Percentiles rank a stretch among this genome's conserved stretches.
phyloP scores from a whole-genome alignment of 2,329 filamentous ascomycete genomes.

The Aaosphaeria arxii region DNA sequence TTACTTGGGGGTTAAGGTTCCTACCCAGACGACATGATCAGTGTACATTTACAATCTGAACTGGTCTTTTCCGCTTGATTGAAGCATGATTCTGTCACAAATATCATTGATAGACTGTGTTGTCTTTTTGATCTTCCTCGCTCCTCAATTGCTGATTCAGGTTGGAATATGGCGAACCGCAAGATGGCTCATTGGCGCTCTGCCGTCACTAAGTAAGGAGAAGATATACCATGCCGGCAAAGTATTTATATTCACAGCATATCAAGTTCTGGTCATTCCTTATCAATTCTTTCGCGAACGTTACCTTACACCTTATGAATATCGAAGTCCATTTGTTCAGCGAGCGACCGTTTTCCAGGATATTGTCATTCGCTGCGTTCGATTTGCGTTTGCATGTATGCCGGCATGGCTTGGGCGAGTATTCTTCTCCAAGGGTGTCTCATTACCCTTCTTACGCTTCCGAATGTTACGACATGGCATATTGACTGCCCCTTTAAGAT shows the following conservation, averaged over 20 bases:
- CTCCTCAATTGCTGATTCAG: slow-evolving; percentile 67
- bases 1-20: too few relatives aligned
- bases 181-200: slow-evolving; percentile 56
- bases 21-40: too few relatives aligned
- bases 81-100: slow-evolving; percentile 67
- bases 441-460: slow-evolving; percentile 71
- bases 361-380: slow-evolving; percentile 71
- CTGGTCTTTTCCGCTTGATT: background rate
- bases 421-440: slow-evolving; percentile 73
- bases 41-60: too few relatives aligned
- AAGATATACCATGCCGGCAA: background rate
- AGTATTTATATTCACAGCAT: slow-evolving; percentile 27
- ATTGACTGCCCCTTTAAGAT: slow-evolving; percentile 59
- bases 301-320: slow-evolving; percentile 45
- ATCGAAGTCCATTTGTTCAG: slow-evolving; percentile 62
- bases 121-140: slow-evolving; percentile 67
- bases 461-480: slow-evolving; percentile 73
- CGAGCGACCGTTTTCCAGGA: slow-evolving; percentile 73
- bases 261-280: slow-evolving; percentile 58
- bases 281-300: slow-evolving; percentile 57
- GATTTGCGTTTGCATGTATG: slow-evolving; percentile 72
- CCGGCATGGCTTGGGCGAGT: slow-evolving; percentile 67
- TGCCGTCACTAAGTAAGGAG: slow-evolving; percentile 67
- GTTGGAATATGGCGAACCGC: slow-evolving; percentile 62
- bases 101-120: slow-evolving; percentile 75